Evolutionary conservation across 2,329 filamentous ascomycete genomes (phyloP).

Genomic region (Metarhizium robertsii): DNA sequence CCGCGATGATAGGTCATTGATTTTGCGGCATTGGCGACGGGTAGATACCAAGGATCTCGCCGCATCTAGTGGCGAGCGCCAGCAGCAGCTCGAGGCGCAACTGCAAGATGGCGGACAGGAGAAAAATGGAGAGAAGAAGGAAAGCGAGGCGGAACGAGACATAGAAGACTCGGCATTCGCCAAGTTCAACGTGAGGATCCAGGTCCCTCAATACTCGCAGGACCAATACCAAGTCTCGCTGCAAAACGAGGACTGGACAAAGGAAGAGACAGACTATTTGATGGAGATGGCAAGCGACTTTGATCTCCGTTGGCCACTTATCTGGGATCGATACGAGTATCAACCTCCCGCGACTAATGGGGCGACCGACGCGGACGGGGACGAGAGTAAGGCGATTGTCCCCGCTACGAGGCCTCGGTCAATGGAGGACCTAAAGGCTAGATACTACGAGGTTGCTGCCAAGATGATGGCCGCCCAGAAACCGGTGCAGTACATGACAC

Average conservation of each 20-base stretch:
- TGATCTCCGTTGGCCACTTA: constrained; percentile 82
- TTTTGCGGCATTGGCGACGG: constrained; percentile 73
- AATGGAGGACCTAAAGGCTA: constrained; percentile 83
- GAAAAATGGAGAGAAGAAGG: neutral
- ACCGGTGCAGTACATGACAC: constrained; percentile 78
- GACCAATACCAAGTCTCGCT: constrained; percentile 76
- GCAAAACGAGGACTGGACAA: constrained; percentile 71
- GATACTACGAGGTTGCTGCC: constrained; percentile 82
- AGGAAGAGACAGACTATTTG: constrained; percentile 89
- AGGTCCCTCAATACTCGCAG: constrained; percentile 73
- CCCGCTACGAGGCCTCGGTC: constrained; percentile 48
- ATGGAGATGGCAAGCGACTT: constrained; percentile 66
- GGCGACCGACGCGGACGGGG: constrained; percentile 34
- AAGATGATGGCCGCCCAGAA: constrained; percentile 74
- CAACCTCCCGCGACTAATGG: constrained; percentile 34
- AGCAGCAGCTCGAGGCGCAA: constrained; percentile 17
- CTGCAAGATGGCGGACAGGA: constrained; percentile 19
- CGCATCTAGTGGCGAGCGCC: constrained; percentile 7
- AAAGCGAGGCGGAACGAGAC: constrained; percentile 14
- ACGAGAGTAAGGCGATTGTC: constrained; percentile 44
- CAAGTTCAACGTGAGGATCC: constrained; percentile 78
- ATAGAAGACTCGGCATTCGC: constrained; percentile 60
- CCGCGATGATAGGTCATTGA: constrained; percentile 55
- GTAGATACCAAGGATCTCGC: constrained; percentile 34
- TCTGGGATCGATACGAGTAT: constrained; percentile 89